phyloP scores from a whole-genome alignment of 129 eudicot genomes.

The Daucus carota region DH1_v3.0 NC_030383.2:41965501-41966000 shows the following conservation, averaged over 20 bases:
- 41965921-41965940: conserved; percentile 64
- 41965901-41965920: conserved; percentile 57
- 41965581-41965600: background rate
- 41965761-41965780: conserved; percentile 44
- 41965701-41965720: conserved; percentile 2
- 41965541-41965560: too few relatives aligned
- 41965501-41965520: too few relatives aligned
- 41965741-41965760: conserved; percentile 27
- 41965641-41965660: background rate
- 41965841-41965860: background rate
- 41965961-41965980: conserved; percentile 65
- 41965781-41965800: conserved; percentile 35
- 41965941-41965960: conserved; percentile 48
- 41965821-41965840: too few relatives aligned
- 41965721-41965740: conserved; percentile 23
- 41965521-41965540: too few relatives aligned
- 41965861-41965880: background rate
- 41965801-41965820: too few relatives aligned
- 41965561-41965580: too few relatives aligned
- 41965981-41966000: conserved; percentile 66
- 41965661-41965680: background rate
- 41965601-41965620: background rate
- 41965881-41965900: conserved; percentile 40
- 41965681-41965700: background rate
- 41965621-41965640: background rate